phyloP scores from a whole-genome alignment of 2,329 filamentous ascomycete species.

The Coleophoma eucalyptorum region DNA sequence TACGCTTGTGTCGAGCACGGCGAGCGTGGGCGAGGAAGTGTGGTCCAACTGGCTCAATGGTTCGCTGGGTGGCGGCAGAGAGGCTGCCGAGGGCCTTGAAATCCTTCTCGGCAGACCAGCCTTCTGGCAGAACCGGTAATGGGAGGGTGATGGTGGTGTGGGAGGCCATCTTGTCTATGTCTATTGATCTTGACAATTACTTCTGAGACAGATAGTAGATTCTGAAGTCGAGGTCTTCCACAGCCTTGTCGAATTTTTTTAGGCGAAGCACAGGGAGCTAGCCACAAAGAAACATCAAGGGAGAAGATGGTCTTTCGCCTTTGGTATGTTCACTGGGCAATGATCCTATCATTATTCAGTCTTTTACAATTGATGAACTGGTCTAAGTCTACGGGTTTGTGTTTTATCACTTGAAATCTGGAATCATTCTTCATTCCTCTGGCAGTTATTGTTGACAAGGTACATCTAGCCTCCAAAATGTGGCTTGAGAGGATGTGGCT shows the following conservation, averaged over 20 bases:
- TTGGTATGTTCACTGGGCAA: too few species aligned
- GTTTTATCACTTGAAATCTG: too few species aligned
- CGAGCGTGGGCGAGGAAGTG: slow-evolving; percentile 97
- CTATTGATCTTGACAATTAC: background rate
- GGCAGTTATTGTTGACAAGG: too few species aligned
- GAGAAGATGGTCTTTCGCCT: too few species aligned
- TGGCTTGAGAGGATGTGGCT: too few species aligned
- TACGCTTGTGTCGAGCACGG: slow-evolving; percentile 92
- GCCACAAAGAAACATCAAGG: too few species aligned
- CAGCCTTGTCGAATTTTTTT: slow-evolving; percentile 1
- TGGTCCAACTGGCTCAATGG: slow-evolving; percentile 92
- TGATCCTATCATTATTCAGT: too few species aligned
- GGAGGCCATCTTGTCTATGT: slow-evolving; percentile 16
- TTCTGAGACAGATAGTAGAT: background rate
- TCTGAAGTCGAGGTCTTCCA: background rate
- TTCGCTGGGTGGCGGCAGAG: slow-evolving; percentile 75
- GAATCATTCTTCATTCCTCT: too few species aligned
- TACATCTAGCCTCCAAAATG: too few species aligned
- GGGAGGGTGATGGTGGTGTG: slow-evolving; percentile 46
- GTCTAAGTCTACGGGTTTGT: too few species aligned
- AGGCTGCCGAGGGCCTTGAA: slow-evolving; percentile 82
- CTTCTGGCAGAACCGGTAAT: slow-evolving; percentile 72
- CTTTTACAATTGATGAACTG: too few species aligned
- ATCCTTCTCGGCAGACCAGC: slow-evolving; percentile 85
- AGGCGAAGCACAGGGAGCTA: background rate